Evolutionary conservation across 2,329 filamentous ascomycete genomes (phyloP).

Genomic region (Plenodomus biglobosus): DNA sequence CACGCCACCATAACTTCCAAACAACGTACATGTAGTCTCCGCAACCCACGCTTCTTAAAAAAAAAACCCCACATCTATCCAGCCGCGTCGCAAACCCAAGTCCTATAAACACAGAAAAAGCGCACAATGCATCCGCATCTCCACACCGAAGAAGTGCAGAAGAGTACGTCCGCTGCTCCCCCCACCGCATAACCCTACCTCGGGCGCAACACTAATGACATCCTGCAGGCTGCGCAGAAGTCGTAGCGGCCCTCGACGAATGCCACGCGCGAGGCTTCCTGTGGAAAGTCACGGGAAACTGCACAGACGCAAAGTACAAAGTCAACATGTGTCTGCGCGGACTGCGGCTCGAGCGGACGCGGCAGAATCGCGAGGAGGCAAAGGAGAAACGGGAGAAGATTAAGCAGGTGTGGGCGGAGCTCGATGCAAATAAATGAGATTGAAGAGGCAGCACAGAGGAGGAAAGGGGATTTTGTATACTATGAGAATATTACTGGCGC

Average conservation of each 20-base stretch:
- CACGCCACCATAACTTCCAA: constrained; percentile 9
- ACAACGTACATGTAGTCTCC: not conserved
- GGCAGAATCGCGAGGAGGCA: constrained; percentile 71
- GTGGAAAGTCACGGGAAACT: constrained; percentile 87
- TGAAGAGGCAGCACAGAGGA: not conserved
- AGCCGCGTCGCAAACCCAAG: not conserved
- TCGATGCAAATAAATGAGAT: constrained; percentile 64
- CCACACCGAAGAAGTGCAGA: constrained; percentile 81
- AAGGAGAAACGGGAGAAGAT: constrained; percentile 70
- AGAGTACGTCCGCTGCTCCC: constrained; percentile 69
- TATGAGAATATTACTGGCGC: not conserved
- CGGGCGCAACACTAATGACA: constrained; percentile 8
- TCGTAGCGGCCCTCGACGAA: constrained; percentile 92
- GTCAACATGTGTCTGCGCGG: constrained; percentile 83
- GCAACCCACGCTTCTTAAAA: not conserved
- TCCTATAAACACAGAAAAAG: constrained; percentile 1
- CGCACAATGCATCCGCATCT: constrained; percentile 91
- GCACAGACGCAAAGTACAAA: constrained; percentile 80
- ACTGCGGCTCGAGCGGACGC: constrained; percentile 77
- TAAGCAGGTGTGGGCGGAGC: constrained; percentile 76
- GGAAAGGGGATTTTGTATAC: not conserved
- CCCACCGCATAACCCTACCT: not conserved
- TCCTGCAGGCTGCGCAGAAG: constrained; percentile 81
- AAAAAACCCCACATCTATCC: not conserved
- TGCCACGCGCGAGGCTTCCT: constrained; percentile 92